Conservation (phyloP, 2,329 filamentous ascomycete genomes). For the Gnomoniopsis sp. region DNA sequence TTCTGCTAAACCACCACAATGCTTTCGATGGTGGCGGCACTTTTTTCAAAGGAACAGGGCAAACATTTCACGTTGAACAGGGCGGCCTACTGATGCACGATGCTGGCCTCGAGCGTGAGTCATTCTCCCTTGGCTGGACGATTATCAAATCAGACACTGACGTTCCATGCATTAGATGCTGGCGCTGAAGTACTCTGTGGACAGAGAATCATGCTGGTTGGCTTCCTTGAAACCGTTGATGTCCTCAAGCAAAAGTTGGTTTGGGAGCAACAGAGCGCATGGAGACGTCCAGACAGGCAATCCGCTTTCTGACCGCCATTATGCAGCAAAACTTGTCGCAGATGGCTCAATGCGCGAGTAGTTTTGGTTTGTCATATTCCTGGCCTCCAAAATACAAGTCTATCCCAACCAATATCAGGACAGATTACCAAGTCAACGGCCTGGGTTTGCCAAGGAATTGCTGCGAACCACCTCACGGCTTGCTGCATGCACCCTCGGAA, state of each 20-base stretch:
- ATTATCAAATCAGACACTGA: not conserved
- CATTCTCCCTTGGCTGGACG: not conserved
- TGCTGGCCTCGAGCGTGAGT: constrained; percentile 16
- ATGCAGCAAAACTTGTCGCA: not conserved
- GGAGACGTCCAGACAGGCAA: not conserved
- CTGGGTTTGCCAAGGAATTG: not conserved
- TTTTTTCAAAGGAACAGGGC: constrained; percentile 11
- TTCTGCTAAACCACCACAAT: constrained; percentile 13
- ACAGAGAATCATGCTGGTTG: constrained; percentile 17
- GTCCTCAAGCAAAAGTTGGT: constrained; percentile 13
- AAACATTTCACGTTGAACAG: constrained; percentile 14
- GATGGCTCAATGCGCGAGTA: not conserved
- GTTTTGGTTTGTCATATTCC: not conserved
- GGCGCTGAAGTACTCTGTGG: constrained; percentile 10
- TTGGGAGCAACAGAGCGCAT: constrained; percentile 7
- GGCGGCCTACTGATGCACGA: constrained; percentile 16
- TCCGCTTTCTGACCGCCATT: not conserved
- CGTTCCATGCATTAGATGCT: not conserved
- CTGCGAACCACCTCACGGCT: not conserved
- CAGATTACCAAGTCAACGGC: not conserved
- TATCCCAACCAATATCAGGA: not conserved
- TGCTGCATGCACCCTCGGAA: not conserved
- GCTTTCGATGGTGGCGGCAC: constrained; percentile 16
- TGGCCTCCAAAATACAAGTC: not conserved
- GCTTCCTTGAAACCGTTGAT: constrained; percentile 17